Percentiles rank a stretch among this genome's conserved stretches.
Conservation (phyloP, 768 basidiomycete species). For the Astraeus odoratus region DNA sequence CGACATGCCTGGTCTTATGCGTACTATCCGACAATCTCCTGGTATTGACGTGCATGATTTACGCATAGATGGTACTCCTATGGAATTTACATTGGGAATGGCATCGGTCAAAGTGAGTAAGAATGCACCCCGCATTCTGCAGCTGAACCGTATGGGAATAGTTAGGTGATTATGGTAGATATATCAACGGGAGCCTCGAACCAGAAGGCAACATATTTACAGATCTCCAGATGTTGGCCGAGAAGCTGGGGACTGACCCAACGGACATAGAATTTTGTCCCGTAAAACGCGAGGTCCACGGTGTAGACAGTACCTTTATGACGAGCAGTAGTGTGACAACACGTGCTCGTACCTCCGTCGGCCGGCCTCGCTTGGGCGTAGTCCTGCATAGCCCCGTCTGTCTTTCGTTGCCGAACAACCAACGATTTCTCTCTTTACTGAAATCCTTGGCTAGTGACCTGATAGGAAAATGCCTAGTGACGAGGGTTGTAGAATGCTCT, state of each 20-base stretch:
- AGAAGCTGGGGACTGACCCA: too few relatives aligned
- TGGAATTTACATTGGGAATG: not conserved
- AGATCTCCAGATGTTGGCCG: too few relatives aligned
- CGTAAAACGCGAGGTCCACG: too few relatives aligned
- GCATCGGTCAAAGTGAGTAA: not conserved
- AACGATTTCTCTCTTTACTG: not conserved
- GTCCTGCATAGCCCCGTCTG: not conserved
- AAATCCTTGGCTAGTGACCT: not conserved
- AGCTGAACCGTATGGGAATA: not conserved
- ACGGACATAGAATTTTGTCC: too few relatives aligned
- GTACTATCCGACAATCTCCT: not conserved
- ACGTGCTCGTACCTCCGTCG: not conserved
- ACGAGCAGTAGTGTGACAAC: not conserved
- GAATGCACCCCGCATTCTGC: not conserved
- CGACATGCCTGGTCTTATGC: not conserved
- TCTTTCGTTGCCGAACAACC: not conserved
- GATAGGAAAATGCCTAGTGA: not conserved
- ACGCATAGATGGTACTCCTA: not conserved
- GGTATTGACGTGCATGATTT: not conserved
- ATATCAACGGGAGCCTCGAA: not conserved
- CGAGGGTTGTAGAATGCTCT: not conserved
- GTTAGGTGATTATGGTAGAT: not conserved
- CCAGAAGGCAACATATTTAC: not conserved
- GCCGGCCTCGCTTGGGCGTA: too few relatives aligned
- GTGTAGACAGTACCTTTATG: not conserved